Evolutionary conservation across 768 basidiomycete species (phyloP), one percentile per base, ranked within the genome.

Genomic region (Agrocybe chaxingu): DNA sequence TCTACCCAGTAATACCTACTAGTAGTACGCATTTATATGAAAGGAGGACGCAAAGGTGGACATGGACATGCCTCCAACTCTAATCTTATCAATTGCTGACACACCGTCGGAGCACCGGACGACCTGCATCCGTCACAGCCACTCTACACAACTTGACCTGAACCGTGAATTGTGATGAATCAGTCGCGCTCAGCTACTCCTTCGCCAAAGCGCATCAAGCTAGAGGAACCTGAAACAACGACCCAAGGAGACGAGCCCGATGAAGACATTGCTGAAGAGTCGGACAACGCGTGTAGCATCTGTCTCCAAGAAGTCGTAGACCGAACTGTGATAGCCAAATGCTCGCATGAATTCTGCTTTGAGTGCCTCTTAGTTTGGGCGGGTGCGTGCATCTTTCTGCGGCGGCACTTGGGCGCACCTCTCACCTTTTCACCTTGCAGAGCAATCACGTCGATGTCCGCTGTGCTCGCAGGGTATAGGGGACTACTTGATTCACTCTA

Each of bases 291-390:
- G 57, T 98, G 94, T 62, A 84, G 87, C 51, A 96, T 98, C 32
- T 98, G 94, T 60, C 72, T 98, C 18, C 90, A 95, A 59, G 53
- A 70, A 8, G 72, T 94, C 45, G 71, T 76, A 10, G 92, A 97
- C 69, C 74, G 88, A 40, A 88, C 93, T 0, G 77, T 95, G 35
- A 73, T 96, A 19, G 90, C 92, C 1, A 77, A 74, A 7, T 97
- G 94, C 66, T 88, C 90, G 1, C 94, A 98, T 72, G 88, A 90
- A 61, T 95, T 95, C 62, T 98, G 94, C 61, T 96, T 96, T 57
- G 89, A 91, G 49, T 98, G 94, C 64, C 75, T 97, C 18, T 71
- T 87, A 42, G 69, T 93, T 1, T 96, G 93, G 94, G 80, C 88
- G 47, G 85, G 89, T 89, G 52, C 57, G 78, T 70, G 24, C 5